Percentiles rank a stretch among this genome's conserved stretches.
Conservation (phyloP, 2,329 filamentous ascomycete genomes). For the Zymoseptoria passerinii region DNA sequence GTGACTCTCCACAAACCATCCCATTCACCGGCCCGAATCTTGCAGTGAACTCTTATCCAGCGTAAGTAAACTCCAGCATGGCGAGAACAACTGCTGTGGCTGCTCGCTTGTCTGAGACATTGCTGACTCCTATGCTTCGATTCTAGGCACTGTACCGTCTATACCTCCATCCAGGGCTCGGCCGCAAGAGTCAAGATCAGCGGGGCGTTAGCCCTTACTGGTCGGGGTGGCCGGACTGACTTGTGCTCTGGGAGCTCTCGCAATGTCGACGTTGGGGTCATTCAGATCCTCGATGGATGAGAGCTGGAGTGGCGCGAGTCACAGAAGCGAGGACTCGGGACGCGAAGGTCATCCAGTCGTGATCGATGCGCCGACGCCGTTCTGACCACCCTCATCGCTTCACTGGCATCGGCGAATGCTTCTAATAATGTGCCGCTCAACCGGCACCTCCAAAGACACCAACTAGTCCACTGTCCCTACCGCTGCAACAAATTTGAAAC, state of each 20-base stretch:
- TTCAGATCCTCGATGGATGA: not conserved
- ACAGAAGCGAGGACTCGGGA: too few relatives aligned
- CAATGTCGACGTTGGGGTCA: not conserved
- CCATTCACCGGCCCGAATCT: not conserved
- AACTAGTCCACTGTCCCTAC: not conserved
- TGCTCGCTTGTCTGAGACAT: too few relatives aligned
- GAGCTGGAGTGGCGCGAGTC: too few relatives aligned
- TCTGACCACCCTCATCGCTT: not conserved
- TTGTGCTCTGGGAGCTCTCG: not conserved
- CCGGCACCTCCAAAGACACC: not conserved
- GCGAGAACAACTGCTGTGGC: too few relatives aligned
- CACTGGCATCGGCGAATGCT: not conserved
- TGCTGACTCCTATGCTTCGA: too few relatives aligned
- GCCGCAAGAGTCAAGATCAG: not conserved
- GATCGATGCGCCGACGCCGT: not conserved
- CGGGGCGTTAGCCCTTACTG: not conserved
- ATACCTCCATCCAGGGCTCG: not conserved
- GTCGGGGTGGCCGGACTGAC: not conserved
- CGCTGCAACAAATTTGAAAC: not conserved
- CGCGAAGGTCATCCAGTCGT: too few relatives aligned
- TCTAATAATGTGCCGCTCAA: not conserved
- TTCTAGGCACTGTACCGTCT: slow-evolving; percentile 1
- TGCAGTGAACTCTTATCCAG: slow-evolving; percentile 2
- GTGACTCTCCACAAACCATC: not conserved
- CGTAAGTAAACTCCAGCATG: not conserved